Base-by-base conservation (phyloP, 2,329 filamentous ascomycete genomes). In the Nothomitra cinnamomea region DNA sequence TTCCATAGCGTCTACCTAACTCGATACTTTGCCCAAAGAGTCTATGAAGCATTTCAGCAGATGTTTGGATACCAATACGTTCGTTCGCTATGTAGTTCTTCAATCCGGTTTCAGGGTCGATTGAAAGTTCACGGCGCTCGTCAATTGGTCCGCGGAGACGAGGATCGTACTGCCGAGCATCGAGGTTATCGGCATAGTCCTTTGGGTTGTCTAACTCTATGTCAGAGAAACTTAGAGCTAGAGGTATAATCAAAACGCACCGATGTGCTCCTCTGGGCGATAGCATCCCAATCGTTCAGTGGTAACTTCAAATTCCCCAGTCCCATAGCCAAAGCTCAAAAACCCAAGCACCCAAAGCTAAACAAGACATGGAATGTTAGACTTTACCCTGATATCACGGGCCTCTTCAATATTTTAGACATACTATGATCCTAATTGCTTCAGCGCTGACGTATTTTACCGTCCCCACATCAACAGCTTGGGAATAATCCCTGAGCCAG, bases 41-140 rank as follows among this genome's bases (percentile, higher is more conserved):
- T 57, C 77, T 75, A 53, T 85, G 79, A 56, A 95, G 78, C 62
- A 94, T 80, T 49, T 75, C 72, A 55, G 88, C 84, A 50, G 87
- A 94, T 45, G 85, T 94, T 69, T 85, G 85, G 64, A 94, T 92
- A 47, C 79, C 78, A 55, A 76, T 69, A 51, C 78, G 71, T 65
- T 95, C 89, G 58, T 88, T 88, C 40, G 89, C 87, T 66, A 95
- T 95, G 69, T 95, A 95, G 66, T 89, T 92, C 72, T 96, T 96
- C 69, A 94, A 62, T 32, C 76, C 75, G 61, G 65, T 69, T 17
- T 55, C 12, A 55, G 78, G 75, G 61, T 96, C 87, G 61, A 96
- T 77, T 47, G 77, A 78, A 36, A 95, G 75, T 70, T 95, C 90
- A 51, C 79, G 75, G 24, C 73, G 63, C 70, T 94, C 87, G 58